Evolutionary conservation across 768 basidiomycete species (phyloP), one percentile per base, ranked within the genome.

Genomic region (Lanmaoa rubissima): DNA sequence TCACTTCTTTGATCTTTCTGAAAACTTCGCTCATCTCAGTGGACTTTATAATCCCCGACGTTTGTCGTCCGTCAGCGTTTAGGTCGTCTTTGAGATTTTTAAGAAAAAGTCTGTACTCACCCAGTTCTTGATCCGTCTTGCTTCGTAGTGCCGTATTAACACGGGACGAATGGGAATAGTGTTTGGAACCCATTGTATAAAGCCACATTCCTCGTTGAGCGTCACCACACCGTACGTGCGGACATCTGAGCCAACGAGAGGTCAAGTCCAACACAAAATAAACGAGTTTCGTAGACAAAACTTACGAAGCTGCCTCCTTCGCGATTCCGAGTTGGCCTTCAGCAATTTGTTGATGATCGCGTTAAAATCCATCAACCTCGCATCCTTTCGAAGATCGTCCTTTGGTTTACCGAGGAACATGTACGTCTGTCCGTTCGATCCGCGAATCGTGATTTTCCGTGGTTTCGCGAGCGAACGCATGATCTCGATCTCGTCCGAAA

Each of bases 141-240:
- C 66, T 0, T 83, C 79, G 67, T 98, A 99, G 5, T 73, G 74
- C 57, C 85, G 86, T 50, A 80, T 61, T 14, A 98, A 75, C 43
- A 98, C 81, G 1, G 82, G 81, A 31, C 96, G 87, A 38, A 98
- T 73, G 1, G 93, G 90, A 28, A 84, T 79, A 1, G 95, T 97
- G 69, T 98, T 90, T 0, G 89, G 91, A 4, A 99, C 97, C 97
- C 97, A 99, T 84, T 99, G 93, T 54, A 98, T 93, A 48, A 98
- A 85, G 0, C 97, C 97, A 65, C 95, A 98, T 61, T 96, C 94
- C 63, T 98, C 96, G 67, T 97, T 98, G 59, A 99, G 79, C 6
- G 95, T 92, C 28, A 97, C 88, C n/a, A 98, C 94, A n/a, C 94
- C 92, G 66, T 98, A 99, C 3, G 97, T 98, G 26, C 96, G 86